phyloP scores from a whole-genome alignment of 805 yeast species.

The Ogataea neopini region DNA sequence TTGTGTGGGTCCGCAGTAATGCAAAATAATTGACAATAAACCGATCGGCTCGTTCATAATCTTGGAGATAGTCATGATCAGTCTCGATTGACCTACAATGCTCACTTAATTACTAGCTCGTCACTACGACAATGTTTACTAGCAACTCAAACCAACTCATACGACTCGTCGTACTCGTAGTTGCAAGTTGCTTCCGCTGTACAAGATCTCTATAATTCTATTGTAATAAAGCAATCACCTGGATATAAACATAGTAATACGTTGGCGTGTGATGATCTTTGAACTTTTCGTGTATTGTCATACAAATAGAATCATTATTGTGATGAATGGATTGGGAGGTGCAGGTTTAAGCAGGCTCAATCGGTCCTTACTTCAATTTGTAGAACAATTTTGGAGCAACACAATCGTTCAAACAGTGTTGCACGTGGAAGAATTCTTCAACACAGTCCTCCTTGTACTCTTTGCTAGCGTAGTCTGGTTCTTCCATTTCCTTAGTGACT shows the following conservation, averaged over 20 bases:
- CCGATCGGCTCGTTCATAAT: too few relatives aligned
- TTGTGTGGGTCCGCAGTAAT: too few relatives aligned
- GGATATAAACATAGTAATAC: conserved; percentile 5
- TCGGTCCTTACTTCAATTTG: conserved; percentile 65
- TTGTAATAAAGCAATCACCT: conserved; percentile 4
- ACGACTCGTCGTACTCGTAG: too few relatives aligned
- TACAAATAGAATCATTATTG: conserved; percentile 7
- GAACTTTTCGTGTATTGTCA: conserved; percentile 3
- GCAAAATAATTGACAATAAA: too few relatives aligned
- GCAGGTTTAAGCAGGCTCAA: not conserved
- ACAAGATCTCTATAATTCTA: conserved; percentile 6
- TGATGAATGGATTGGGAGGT: conserved; percentile 8
- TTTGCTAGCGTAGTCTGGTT: conserved; percentile 76
- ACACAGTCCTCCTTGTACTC: conserved; percentile 95
- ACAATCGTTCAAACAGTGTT: conserved; percentile 90
- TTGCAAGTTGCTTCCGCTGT: not conserved
- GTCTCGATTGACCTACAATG: too few relatives aligned
- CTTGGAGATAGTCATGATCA: too few relatives aligned
- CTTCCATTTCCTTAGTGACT: conserved; percentile 85
- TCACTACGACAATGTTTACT: too few relatives aligned
- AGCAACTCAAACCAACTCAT: too few relatives aligned
- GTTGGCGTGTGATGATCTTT: conserved; percentile 7
- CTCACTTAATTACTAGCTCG: too few relatives aligned
- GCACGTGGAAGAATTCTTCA: conserved; percentile 96
- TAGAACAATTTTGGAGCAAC: conserved; percentile 87